Evolutionary conservation across 257 asterid species (phyloP).

Genomic region (Nemophila menziesii): DNA sequence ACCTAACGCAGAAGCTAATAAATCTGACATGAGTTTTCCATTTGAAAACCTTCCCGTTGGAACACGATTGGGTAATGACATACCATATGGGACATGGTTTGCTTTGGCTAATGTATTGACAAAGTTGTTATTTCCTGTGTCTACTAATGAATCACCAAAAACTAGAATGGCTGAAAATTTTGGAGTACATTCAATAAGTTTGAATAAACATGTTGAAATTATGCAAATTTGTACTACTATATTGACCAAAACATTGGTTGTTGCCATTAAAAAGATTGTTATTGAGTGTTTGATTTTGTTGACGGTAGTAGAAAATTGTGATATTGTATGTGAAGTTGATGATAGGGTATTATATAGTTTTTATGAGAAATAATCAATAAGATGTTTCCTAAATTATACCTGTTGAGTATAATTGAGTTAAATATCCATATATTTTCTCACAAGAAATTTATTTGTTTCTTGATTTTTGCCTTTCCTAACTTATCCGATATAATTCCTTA

Average conservation of each 20-base stretch:
- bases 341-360: no score
- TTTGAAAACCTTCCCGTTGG: conserved; percentile 16
- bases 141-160: conserved; percentile 16
- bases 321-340: no score
- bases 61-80: conserved; percentile 8
- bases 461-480: no score
- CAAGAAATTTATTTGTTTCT: no score
- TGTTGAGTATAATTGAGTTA: no score
- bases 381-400: no score
- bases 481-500: no score
- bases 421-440: no score
- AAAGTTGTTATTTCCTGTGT: conserved; percentile 20
- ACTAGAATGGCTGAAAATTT: conserved; percentile 8
- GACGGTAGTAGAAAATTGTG: no score
- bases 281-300: no score
- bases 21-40: conserved; percentile 17
- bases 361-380: no score
- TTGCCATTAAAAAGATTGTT: no score
- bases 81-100: conserved; percentile 18
- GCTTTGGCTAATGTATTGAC: conserved; percentile 12
- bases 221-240: neutral
- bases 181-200: neutral
- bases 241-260: neutral
- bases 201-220: neutral
- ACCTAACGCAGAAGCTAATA: conserved; percentile 5